phyloP scores from a whole-genome alignment of 176 grass and related monocot genomes.

The Neostapfia colusana region DNA sequence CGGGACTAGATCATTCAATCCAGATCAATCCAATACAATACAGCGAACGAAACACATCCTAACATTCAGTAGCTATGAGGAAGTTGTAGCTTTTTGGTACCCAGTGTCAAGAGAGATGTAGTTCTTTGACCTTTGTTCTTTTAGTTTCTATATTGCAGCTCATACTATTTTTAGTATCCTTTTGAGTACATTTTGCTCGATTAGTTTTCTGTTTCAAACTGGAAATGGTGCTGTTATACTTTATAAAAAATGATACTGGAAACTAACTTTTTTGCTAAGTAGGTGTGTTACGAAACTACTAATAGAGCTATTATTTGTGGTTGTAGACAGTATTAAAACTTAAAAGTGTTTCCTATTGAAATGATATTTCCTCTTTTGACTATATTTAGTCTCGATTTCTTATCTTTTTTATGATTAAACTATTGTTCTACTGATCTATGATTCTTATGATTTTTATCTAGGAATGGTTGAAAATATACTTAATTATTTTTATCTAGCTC shows the following conservation, averaged over 20 bases:
- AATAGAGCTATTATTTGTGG: not conserved
- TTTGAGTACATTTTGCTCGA: not conserved
- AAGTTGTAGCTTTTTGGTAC: not conserved
- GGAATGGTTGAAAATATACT: not conserved
- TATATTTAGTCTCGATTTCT: conserved; percentile 5
- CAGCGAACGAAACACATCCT: too few species aligned
- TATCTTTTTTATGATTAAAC: not conserved
- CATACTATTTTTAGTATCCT: not conserved
- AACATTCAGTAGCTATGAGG: not conserved
- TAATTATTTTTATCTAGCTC: not conserved
- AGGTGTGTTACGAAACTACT: not conserved
- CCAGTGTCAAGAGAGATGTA: not conserved
- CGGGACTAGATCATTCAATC: too few species aligned
- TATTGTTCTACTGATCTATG: not conserved
- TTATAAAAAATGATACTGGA: too few species aligned
- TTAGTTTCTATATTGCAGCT: conserved; percentile 24
- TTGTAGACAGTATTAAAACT: conserved; percentile 14
- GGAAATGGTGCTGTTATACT: not conserved
- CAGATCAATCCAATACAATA: too few species aligned
- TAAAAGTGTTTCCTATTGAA: conserved; percentile 13
- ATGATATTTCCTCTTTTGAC: not conserved
- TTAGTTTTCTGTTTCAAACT: conserved; percentile 3
- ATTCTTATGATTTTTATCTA: not conserved
- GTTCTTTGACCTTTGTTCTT: not conserved
- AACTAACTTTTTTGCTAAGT: too few species aligned